These are phyloP conservation scores for Melanomma pulvis-pyrius DNA, from an alignment of 495 filamentous ascomycete species.

Conservation along the genomic window DNA sequence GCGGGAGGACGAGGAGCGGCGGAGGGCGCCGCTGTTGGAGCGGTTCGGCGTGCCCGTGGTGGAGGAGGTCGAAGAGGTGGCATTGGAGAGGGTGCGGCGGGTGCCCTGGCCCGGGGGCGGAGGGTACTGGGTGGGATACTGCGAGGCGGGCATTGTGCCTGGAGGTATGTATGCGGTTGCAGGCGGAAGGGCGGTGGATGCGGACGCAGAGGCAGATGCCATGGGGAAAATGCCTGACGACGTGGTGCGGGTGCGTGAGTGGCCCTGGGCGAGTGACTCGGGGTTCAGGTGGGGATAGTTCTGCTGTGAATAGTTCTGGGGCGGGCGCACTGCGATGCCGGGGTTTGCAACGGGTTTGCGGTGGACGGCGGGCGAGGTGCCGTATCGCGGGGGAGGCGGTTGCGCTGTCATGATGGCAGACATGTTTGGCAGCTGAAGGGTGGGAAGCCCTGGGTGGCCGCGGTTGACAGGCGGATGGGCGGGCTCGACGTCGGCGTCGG, in stretches of 20 bases:
- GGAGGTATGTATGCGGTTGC: constrained; percentile 11
- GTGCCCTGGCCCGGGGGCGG: constrained; percentile 19
- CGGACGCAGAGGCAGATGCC: constrained; percentile 9
- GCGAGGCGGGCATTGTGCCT: constrained; percentile 30
- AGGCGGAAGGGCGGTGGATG: background rate
- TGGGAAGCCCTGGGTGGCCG: background rate
- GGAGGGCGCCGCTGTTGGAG: constrained; percentile 56
- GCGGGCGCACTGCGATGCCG: constrained; percentile 18
- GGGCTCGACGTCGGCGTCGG: constrained; percentile 5
- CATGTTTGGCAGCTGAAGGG: constrained; percentile 9
- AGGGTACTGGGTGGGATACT: constrained; percentile 32
- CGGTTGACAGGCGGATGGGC: constrained; percentile 28
- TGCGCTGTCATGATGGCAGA: constrained; percentile 19
- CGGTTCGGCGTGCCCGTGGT: constrained; percentile 42
- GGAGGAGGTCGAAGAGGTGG: constrained; percentile 49
- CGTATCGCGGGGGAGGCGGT: constrained; percentile 16
- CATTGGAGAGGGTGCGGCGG: constrained; percentile 50
- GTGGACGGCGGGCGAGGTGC: constrained; percentile 14
- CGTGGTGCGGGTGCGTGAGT: constrained; percentile 38
- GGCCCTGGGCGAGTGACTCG: constrained; percentile 8
- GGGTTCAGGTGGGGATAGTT: constrained; percentile 14
- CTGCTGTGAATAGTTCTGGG: constrained; percentile 8
- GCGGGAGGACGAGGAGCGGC: constrained; percentile 71
- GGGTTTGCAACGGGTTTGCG: constrained; percentile 27
- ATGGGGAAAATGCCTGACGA: constrained; percentile 39